These are phyloP conservation scores for Blastobotrys serpentis DNA, from an alignment of 1,139 yeast species.

Conservation along the genomic window DNA sequence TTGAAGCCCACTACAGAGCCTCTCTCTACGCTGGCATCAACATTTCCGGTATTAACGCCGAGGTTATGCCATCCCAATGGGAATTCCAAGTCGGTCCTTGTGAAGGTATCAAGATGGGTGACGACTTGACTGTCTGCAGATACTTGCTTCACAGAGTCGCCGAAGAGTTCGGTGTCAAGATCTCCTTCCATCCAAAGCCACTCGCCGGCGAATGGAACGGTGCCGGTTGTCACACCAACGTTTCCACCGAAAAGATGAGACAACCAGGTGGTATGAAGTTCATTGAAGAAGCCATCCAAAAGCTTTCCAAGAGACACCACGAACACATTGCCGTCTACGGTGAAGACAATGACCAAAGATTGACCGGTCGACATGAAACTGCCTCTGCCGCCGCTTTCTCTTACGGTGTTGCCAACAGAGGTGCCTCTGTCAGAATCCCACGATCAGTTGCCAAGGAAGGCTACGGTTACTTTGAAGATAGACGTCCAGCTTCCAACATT, in stretches of 20 bases:
- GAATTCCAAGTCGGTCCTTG: constrained; percentile 99
- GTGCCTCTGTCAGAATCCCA: constrained; percentile 98
- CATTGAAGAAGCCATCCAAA: constrained; percentile 89
- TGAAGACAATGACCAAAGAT: constrained; percentile 88
- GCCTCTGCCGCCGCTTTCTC: constrained; percentile 90
- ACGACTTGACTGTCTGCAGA: constrained; percentile 94
- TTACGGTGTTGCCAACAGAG: constrained; percentile 99
- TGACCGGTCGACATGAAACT: constrained; percentile 98
- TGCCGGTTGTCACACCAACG: constrained; percentile 99
- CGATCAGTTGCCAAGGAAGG: constrained; percentile 98
- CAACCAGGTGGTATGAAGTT: constrained; percentile 91
- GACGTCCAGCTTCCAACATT: constrained; percentile 99
- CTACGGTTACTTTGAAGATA: constrained; percentile 97
- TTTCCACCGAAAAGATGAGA: constrained; percentile 90
- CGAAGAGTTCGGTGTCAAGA: constrained; percentile 98
- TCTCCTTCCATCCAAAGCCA: constrained; percentile 99
- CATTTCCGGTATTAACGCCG: constrained; percentile 97
- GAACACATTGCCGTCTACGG: constrained; percentile 97
- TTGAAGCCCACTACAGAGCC: constrained; percentile 99
- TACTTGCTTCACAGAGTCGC: constrained; percentile 91
- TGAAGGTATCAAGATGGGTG: constrained; percentile 94
- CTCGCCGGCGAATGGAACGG: constrained; percentile 97
- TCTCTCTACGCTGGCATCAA: constrained; percentile 88
- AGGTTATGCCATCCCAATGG: constrained; percentile 99
- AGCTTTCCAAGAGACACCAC: constrained; percentile 92